phyloP scores from a whole-genome alignment of 2,329 filamentous ascomycete genomes.

The Beauveria pseudobassiana region DNA sequence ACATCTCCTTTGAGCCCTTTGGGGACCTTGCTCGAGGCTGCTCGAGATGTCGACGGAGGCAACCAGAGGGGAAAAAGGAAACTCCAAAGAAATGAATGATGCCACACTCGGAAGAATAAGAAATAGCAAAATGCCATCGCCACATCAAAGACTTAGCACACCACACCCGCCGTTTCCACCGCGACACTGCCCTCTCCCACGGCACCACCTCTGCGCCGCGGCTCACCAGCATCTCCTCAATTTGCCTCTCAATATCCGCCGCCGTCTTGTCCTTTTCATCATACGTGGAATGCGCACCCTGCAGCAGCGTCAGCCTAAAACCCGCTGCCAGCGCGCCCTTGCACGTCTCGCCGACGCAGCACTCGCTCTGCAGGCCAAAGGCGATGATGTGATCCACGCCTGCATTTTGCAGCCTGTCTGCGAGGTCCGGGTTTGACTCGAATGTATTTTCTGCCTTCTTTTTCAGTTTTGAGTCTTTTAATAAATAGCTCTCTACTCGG shows the following conservation, averaged over 20 bases:
- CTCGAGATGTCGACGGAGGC: too few species aligned
- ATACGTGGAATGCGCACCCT: slow-evolving; percentile 27
- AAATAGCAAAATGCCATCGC: not conserved
- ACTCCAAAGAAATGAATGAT: too few species aligned
- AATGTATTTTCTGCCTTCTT: slow-evolving; percentile 20
- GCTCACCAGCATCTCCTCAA: slow-evolving; percentile 19
- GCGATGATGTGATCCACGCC: slow-evolving; percentile 20
- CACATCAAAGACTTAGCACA: not conserved
- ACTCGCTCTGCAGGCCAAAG: slow-evolving; percentile 27
- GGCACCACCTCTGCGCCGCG: slow-evolving; percentile 18
- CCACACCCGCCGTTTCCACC: slow-evolving; percentile 5
- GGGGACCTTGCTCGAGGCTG: too few species aligned
- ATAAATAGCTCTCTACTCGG: too few species aligned
- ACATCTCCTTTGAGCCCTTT: not conserved
- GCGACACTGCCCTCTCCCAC: slow-evolving; percentile 17
- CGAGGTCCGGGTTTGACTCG: slow-evolving; percentile 23
- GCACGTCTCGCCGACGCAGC: slow-evolving; percentile 22
- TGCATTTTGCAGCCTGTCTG: slow-evolving; percentile 15
- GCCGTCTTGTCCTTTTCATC: slow-evolving; percentile 17
- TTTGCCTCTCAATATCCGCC: slow-evolving; percentile 21
- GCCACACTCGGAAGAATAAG: too few species aligned
- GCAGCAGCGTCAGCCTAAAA: slow-evolving; percentile 22
- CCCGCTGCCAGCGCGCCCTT: slow-evolving; percentile 21
- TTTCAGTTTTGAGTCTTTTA: not conserved
- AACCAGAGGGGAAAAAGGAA: too few species aligned